A percentile compares a stretch with the other conserved stretches of the same genome.
These are phyloP conservation scores for Isatis lusitanica DNA, from an alignment of 441 rosid species.

Conservation along the genomic window DNA sequence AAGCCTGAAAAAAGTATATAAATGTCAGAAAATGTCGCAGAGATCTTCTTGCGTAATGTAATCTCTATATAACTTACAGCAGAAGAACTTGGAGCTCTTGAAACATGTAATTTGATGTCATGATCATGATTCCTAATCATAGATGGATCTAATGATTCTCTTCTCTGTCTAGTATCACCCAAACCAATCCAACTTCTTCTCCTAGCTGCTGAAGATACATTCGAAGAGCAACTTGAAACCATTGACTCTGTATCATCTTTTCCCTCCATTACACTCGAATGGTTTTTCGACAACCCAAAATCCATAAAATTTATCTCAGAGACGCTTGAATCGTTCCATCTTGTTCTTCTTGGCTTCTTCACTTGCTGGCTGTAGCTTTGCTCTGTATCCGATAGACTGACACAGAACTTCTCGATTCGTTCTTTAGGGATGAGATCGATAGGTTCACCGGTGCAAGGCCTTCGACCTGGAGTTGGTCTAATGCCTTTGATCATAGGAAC, in stretches of 20 bases:
- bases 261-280: constrained; percentile 30
- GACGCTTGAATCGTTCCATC: constrained; percentile 32
- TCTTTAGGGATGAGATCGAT: constrained; percentile 52
- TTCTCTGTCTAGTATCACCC: constrained; percentile 24
- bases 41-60: not conserved
- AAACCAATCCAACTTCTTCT: constrained; percentile 56
- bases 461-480: constrained; percentile 60
- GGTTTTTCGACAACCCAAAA: constrained; percentile 23
- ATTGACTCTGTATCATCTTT: constrained; percentile 47
- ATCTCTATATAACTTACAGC: constrained; percentile 22
- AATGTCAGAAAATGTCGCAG: not conserved
- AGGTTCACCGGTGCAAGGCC: constrained; percentile 48
- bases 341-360: constrained; percentile 37
- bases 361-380: constrained; percentile 30
- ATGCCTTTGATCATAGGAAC: constrained; percentile 68
- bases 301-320: constrained; percentile 26
- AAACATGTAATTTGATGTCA: constrained; percentile 32
- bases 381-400: constrained; percentile 31
- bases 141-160: constrained; percentile 35
- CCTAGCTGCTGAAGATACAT: constrained; percentile 30
- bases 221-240: constrained; percentile 31
- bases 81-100: constrained; percentile 15
- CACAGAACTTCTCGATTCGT: constrained; percentile 46
- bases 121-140: constrained; percentile 36
- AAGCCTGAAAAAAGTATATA: constrained; percentile 32